A percentile compares a stretch with the other conserved stretches of the same genome.
Conservation (phyloP, 2,329 filamentous ascomycete species). For the Xylariaceae sp. region DNA sequence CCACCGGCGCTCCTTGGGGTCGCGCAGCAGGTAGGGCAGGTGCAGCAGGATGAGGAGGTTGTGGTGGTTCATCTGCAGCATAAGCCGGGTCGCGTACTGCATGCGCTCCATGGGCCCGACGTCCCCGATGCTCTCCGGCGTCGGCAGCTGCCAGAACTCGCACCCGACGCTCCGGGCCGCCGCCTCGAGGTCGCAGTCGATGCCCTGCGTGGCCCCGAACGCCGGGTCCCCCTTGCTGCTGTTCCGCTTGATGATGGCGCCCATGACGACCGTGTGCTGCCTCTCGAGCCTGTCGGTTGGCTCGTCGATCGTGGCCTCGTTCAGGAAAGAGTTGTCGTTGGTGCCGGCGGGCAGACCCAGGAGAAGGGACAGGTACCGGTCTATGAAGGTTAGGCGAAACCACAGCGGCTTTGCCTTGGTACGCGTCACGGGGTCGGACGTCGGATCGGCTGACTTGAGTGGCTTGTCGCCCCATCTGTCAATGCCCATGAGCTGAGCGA, state of each 20-base stretch:
- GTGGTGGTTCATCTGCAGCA: constrained; percentile 47
- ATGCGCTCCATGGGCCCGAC: constrained; percentile 26
- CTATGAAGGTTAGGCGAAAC: constrained; percentile 44
- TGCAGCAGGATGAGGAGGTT: constrained; percentile 48
- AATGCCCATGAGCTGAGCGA: constrained; percentile 48
- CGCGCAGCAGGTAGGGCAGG: constrained; percentile 48
- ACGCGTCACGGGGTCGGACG: constrained; percentile 26
- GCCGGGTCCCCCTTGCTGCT: constrained; percentile 31
- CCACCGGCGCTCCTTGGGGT: constrained; percentile 34
- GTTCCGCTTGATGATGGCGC: constrained; percentile 45
- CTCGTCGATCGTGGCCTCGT: constrained; percentile 28
- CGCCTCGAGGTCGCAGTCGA: constrained; percentile 43
- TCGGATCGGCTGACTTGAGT: constrained; percentile 36
- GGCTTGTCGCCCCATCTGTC: constrained; percentile 32
- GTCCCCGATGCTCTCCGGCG: constrained; percentile 19
- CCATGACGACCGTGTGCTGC: constrained; percentile 37
- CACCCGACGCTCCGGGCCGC: constrained; percentile 37
- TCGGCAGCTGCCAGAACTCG: constrained; percentile 44
- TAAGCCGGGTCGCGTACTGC: constrained; percentile 27
- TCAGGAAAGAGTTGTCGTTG: constrained; percentile 35
- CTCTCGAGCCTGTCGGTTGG: constrained; percentile 41
- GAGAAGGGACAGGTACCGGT: constrained; percentile 47
- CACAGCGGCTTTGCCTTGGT: constrained; percentile 36
- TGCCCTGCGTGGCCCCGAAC: constrained; percentile 37
- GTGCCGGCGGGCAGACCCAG: constrained; percentile 44